phyloP scores from a whole-genome alignment of 805 yeast species.

The Candida nitratophila region DNA sequence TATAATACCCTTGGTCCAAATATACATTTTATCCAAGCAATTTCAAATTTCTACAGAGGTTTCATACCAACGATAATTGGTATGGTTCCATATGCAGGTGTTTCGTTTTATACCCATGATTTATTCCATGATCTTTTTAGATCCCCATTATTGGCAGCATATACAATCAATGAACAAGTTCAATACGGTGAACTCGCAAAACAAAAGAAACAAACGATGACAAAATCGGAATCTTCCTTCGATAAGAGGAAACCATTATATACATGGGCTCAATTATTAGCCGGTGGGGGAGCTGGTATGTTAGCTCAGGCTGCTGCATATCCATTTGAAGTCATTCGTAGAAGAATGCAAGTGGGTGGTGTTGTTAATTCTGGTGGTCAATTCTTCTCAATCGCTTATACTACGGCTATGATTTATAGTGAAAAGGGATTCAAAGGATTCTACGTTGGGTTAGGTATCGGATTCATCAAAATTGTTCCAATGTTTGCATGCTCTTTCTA shows the following conservation, averaged over 20 bases:
- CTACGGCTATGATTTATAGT: slow-evolving; percentile 52
- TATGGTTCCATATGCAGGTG: slow-evolving; percentile 98
- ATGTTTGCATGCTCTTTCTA: slow-evolving; percentile 96
- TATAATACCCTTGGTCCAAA: slow-evolving; percentile 26
- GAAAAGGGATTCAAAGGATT: slow-evolving; percentile 84
- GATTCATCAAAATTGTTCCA: slow-evolving; percentile 90
- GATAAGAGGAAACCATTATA: slow-evolving; percentile 59
- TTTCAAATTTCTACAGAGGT: slow-evolving; percentile 83
- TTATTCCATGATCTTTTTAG: slow-evolving; percentile 80
- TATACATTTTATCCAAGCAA: slow-evolving; percentile 28
- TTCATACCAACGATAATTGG: slow-evolving; percentile 91
- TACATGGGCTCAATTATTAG: slow-evolving; percentile 87
- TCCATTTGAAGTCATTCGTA: slow-evolving; percentile 90
- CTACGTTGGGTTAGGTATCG: slow-evolving; percentile 91
- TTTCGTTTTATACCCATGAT: slow-evolving; percentile 92
- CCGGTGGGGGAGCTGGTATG: slow-evolving; percentile 97
- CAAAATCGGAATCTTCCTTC: slow-evolving; percentile 27
- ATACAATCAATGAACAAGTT: slow-evolving; percentile 33
- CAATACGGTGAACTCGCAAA: not conserved
- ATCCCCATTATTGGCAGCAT: slow-evolving; percentile 43
- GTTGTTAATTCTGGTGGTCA: slow-evolving; percentile 51
- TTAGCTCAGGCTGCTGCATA: slow-evolving; percentile 93
- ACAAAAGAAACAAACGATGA: not conserved
- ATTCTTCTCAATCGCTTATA: slow-evolving; percentile 44
- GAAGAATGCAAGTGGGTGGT: slow-evolving; percentile 95